Base-by-base conservation (phyloP, 2,329 filamentous ascomycete species). In the Diaporthe sp. region DNA sequence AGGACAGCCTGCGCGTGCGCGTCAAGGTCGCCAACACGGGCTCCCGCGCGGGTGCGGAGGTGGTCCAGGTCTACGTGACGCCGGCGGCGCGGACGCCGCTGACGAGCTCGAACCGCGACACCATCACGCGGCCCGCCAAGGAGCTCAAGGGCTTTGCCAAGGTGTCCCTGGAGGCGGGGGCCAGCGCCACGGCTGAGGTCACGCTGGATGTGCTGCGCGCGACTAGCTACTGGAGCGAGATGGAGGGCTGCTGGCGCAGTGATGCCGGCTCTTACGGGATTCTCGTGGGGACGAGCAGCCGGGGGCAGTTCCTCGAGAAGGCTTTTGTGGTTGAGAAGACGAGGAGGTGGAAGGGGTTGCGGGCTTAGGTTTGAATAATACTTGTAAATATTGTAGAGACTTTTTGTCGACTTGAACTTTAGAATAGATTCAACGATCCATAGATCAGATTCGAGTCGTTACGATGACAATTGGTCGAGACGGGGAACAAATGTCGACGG, bases 1-100 rank as follows among this genome's bases (percentile, higher is more conserved):
- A 37, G 3, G 58, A 60, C 31, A 61, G 17, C 71, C 42, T 61
- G 10, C 37, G 28, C 72, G 58, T 73, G 7, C 25, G 28, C 79
- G 91, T 93, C 79, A 92, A 89, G 79, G 86, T 87, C 6, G 57
- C 77, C 49, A 81, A 82, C 77, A 81, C 79, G 0, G 81, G 80
- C 57, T 65, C 76, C 8, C 76, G 71, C 22, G 73, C 78, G 0
- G 82, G 82, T 10, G 76, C 80, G 15, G 79, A 82, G 44, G 80
- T 82, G 1, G 76, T 83, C 1, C 82, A 83, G 71, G 79, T 82
- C 3, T 84, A 83, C 76, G 79, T 83, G 49, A 77, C 80, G 28
- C 80, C 78, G 13, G 79, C 75, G 34, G 73, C 79, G 8, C 76
- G 77, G 10, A 80, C 81, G 22, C 73, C 78, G 60, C 13, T 77